Evolutionary conservation across 2,329 filamentous ascomycete genomes (phyloP), one percentile per base, ranked within the genome.

Genomic region (Colletotrichum scovillei): DNA sequence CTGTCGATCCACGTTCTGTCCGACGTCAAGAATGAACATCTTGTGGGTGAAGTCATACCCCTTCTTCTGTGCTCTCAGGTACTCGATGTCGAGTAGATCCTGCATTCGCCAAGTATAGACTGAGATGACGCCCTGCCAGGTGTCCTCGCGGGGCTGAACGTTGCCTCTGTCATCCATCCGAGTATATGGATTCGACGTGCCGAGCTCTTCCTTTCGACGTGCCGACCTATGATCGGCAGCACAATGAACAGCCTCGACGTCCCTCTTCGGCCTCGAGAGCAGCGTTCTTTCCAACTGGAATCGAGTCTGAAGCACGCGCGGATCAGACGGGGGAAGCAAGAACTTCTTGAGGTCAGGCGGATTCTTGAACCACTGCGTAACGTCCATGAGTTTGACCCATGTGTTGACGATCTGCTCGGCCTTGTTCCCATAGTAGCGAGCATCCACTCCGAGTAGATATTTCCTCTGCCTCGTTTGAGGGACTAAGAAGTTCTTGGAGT

Each of bases 401-500:
- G 75, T 75, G 2, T 74, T 64, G 32, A 78, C 77, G n/a, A 84
- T 82, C 9, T 75, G 60, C 0, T 80, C 78, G 14, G 26, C 49
- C 1, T 77, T 74, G 0, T 72, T 14, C 5, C 76, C 81, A 28
- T 83, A 82, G 1, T 79, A 74, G 35, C 83, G 63, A 14, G 80
- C 81, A 69, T 89, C 84, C n/a, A 92, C 78, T 16, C 87, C 89
- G 35, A 92, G 77, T 75, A 92, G 84, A 77, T 93, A 93, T 1
- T 87, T 88, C 42, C 92, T 85, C 53, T 84, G 81, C 1, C 92
- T 85, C 0, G 92, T 94, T 67, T 96, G 94, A 0, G 94, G 94
- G 0, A 95, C 82, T 72, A 94, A 94, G 76, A 88, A 95, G 3
- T 92, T 82, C 78, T 95, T 95, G 0, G 91, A 92, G 76, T 95